Conservation (phyloP, 176 grass and related monocot genomes). For the Puya raimondii region DNA sequence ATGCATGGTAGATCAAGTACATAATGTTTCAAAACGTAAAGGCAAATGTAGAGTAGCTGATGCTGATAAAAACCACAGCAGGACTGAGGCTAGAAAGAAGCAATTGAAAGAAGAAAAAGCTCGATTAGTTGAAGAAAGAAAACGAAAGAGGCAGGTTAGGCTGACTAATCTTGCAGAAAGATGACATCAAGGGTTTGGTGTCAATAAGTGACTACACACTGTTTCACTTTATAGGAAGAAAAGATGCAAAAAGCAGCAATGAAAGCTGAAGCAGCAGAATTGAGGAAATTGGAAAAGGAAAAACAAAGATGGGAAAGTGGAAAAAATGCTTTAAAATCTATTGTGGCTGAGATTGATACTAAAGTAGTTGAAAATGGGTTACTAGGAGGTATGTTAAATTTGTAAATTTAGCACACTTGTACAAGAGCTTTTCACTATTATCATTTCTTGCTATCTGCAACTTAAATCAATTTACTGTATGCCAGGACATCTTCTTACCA, state of each 20-base stretch:
- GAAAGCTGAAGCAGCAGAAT: conserved; percentile 46
- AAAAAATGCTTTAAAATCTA: conserved; percentile 57
- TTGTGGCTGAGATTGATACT: conserved; percentile 50
- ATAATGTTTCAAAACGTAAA: background rate
- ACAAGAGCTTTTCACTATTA: no score
- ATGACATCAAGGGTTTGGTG: conserved; percentile 16
- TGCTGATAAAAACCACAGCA: background rate
- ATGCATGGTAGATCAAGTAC: background rate
- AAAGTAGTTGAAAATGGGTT: conserved; percentile 49
- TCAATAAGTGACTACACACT: background rate
- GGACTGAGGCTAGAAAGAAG: conserved; percentile 8
- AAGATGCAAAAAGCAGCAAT: conserved; percentile 51
- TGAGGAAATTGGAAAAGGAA: conserved; percentile 57
- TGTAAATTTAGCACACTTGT: background rate
- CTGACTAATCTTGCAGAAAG: conserved; percentile 12
- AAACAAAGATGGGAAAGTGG: conserved; percentile 65
- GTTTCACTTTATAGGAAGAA: conserved; percentile 44
- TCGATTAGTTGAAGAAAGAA: conserved; percentile 42
- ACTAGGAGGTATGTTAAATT: conserved; percentile 48
- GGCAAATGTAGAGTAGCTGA: background rate
- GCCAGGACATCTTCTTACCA: conserved; percentile 50
- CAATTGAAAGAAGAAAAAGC: conserved; percentile 41
- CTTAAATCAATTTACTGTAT: background rate
- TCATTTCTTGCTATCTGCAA: background rate
- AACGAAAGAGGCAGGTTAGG: conserved; percentile 30